Base-by-base conservation (phyloP, 768 basidiomycete species). In the Holtermanniella nyarrowii region DNA sequence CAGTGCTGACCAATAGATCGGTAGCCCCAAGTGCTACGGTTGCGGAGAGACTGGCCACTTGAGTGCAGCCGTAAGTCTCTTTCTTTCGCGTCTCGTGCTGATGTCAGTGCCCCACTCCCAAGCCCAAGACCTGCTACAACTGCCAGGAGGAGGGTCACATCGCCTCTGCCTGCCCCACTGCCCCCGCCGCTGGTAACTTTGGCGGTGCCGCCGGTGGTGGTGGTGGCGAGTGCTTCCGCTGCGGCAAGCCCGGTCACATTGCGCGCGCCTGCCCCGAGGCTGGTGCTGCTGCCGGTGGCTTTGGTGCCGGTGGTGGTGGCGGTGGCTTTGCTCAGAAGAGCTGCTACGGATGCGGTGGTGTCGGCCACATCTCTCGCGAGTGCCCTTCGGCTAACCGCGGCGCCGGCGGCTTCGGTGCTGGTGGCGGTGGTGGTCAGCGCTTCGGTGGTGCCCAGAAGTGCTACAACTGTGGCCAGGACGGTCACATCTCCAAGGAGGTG, bases 331-430 rank as follows among this genome's bases (percentile, higher is more conserved):
- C 52, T 48, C 46, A 54, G 62, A 69, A 65, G 64, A 57, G 56
- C 23, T 71, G 70, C 58, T 71, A 71, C 70, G 70, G 63, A 61
- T 73, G 72, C 55, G 68, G 68, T 59, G 67, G 71, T 65, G 58
- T 67, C 51, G 72, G 72, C 31, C 72, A 73, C 66, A 59, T 64
- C 50, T 53, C 59, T 50, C 54, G 62, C 49, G 57, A 52, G 26
- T 63, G 62, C 57, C 54, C 59, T 41, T 31, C 46, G 42, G 46
- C 52, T 44, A 43, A 42, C 43, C 31, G 31, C 16, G 31, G 10
- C 16, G 31, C 31, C 31, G 31, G 31, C 16, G 31, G 31, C 31
- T 37, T 37, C 16, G 31, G 10, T 37, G 31, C 10, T 16, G 31
- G 31, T 37, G 10, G 31, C 31, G 31, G 31, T 16, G n/a, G n/a